Base-by-base conservation (phyloP, 2,329 filamentous ascomycete genomes). In the Pseudonectria buxi region DNA sequence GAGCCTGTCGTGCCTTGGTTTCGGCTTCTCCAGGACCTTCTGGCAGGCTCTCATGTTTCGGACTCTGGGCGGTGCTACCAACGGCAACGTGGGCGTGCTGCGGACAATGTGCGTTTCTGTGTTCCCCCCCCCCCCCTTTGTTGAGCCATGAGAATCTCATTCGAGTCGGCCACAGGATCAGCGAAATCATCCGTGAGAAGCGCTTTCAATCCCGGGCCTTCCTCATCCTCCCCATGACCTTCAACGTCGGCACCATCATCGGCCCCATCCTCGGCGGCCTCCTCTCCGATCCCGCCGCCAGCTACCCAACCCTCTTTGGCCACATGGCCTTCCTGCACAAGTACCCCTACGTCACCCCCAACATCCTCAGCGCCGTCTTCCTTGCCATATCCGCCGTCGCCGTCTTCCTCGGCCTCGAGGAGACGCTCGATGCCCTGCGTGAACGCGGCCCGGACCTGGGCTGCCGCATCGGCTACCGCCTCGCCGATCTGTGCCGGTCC, bases 31-130 rank as follows among this genome's bases (percentile, higher is more conserved):
- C 18, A 71, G 60, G 36, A 70, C 68, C 1, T 69, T 90, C 22
- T 72, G 71, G 69, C 79, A 88, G 61, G 87, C 88, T 71, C 67
- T 87, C 6, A 27, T 83, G 7, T 81, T 82, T 41, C 71, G 85
- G 10, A 85, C 79, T 38, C 48, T 81, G 14, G 81, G 81, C 2
- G 85, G 85, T 2, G 59, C 83, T 3, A 87, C 88, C 49, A 78
- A 80, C 1, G 85, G 84, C 0, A 83, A 79, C 12, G 70, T 86
- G 33, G 77, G 88, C 27, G 85, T 84, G 3, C 75, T 90, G 40
- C 70, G 86, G 14, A 79, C 83, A 1, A 89, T 89, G 83, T 67
- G 49, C 28, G 57, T 54, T 5, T 6, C 18, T 9, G 18, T 22
- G 18, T 22, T 22, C 5, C 18, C 18, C 18, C 9, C 18, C 28